phyloP scores from a whole-genome alignment of 1,284 basidiomycete genomes.

The Spongiforma sp. region DNA sequence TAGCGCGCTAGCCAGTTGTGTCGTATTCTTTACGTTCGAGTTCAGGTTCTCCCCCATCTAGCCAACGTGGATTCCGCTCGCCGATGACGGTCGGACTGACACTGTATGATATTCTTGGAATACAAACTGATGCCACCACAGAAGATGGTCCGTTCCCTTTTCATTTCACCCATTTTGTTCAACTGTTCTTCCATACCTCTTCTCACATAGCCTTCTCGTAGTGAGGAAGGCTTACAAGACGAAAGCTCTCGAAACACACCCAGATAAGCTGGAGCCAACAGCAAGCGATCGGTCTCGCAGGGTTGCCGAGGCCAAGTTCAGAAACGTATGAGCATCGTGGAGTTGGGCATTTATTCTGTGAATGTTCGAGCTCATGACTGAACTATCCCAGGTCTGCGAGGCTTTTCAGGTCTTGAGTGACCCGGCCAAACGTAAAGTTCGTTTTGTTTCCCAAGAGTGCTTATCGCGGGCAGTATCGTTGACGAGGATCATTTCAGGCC shows the following conservation, averaged over 20 bases:
- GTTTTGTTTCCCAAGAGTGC: slow-evolving; percentile 19
- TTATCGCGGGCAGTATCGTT: not conserved
- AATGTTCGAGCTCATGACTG: slow-evolving; percentile 20
- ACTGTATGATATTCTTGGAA: slow-evolving; percentile 40
- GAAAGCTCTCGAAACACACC: slow-evolving; percentile 66
- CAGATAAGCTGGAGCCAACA: slow-evolving; percentile 61
- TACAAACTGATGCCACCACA: slow-evolving; percentile 34
- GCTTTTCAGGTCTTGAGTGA: slow-evolving; percentile 53
- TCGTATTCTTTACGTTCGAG: slow-evolving; percentile 9
- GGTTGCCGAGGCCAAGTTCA: slow-evolving; percentile 56
- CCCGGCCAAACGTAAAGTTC: slow-evolving; percentile 59
- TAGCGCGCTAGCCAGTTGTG: not conserved
- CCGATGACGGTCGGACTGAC: slow-evolving; percentile 38
- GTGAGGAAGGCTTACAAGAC: slow-evolving; percentile 68
- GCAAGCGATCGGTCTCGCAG: slow-evolving; percentile 53
- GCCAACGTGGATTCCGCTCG: slow-evolving; percentile 7
- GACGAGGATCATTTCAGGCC: slow-evolving; percentile 42
- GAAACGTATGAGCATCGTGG: slow-evolving; percentile 39
- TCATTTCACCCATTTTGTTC: not conserved
- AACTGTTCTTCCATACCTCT: not conserved
- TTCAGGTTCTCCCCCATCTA: not conserved
- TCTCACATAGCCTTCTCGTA: slow-evolving; percentile 28
- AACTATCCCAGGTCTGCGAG: slow-evolving; percentile 42
- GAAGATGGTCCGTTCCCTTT: slow-evolving; percentile 41
- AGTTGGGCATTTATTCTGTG: slow-evolving; percentile 29